phyloP scores from a whole-genome alignment of 306 rosid genomes.

The Morella rubra region DNA sequence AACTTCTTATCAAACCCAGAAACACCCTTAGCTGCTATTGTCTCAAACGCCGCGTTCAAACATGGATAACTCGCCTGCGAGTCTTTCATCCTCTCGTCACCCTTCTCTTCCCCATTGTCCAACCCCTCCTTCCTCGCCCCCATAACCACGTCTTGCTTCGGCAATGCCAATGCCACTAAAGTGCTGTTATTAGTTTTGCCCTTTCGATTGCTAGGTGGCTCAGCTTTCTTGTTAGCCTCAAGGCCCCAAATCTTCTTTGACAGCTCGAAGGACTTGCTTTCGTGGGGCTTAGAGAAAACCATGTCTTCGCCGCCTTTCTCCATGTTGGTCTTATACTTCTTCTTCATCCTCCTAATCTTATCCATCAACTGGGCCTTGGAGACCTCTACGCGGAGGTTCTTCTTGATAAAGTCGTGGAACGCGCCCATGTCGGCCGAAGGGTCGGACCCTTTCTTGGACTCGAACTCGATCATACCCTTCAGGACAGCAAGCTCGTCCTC shows the following conservation, averaged over 20 bases:
- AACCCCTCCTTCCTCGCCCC: not conserved
- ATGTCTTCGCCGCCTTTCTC: slow-evolving; percentile 32
- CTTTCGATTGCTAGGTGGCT: slow-evolving; percentile 18
- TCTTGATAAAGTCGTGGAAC: slow-evolving; percentile 42
- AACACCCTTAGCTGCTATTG: not conserved
- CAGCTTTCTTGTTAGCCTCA: not conserved
- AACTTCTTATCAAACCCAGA: slow-evolving; percentile 8
- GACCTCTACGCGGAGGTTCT: slow-evolving; percentile 33
- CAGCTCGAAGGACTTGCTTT: slow-evolving; percentile 29
- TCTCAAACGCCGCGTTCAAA: slow-evolving; percentile 22
- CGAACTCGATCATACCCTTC: slow-evolving; percentile 49
- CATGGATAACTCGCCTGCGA: slow-evolving; percentile 27
- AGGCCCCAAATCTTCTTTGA: slow-evolving; percentile 41
- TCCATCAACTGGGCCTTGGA: slow-evolving; percentile 36
- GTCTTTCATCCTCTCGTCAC: slow-evolving; percentile 13
- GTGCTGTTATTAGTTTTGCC: slow-evolving; percentile 3
- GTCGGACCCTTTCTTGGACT: slow-evolving; percentile 30
- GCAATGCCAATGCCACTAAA: slow-evolving; percentile 15
- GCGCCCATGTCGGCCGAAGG: slow-evolving; percentile 34
- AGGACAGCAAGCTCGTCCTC: slow-evolving; percentile 45
- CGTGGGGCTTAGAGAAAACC: slow-evolving; percentile 38
- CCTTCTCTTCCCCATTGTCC: slow-evolving; percentile 17
- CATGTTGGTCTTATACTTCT: slow-evolving; percentile 35
- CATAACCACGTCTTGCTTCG: slow-evolving; percentile 13
- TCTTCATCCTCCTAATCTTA: slow-evolving; percentile 48